Conservation (phyloP, 352 stramenopile species). For the Phytophthora cactorum region DNA sequence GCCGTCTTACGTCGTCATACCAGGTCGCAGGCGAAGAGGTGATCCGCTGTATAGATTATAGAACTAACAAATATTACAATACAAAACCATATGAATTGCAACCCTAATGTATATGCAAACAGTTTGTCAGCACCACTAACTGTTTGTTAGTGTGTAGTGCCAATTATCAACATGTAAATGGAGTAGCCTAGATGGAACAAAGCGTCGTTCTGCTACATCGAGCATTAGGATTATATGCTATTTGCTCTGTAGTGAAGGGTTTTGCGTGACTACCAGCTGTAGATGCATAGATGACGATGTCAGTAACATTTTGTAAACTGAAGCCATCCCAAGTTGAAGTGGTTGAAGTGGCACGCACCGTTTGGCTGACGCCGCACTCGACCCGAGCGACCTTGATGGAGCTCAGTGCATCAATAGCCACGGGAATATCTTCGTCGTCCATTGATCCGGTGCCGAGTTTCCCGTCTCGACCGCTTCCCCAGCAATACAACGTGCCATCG, state of each 20-base stretch:
- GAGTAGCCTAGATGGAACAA: too few relatives aligned
- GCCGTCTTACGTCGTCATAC: too few relatives aligned
- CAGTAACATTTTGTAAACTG: background rate
- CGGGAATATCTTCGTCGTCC: conserved; percentile 60
- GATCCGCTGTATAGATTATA: too few relatives aligned
- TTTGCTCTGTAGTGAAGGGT: conserved; percentile 35
- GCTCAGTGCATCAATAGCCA: conserved; percentile 56
- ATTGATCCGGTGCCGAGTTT: conserved; percentile 71
- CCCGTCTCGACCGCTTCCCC: conserved; percentile 67
- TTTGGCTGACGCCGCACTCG: conserved; percentile 63
- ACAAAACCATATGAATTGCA: too few relatives aligned
- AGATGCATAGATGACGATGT: background rate
- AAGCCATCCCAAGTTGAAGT: conserved; percentile 13
- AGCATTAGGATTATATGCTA: background rate
- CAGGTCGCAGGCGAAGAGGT: too few relatives aligned
- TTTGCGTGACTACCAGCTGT: conserved; percentile 50
- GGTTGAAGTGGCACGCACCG: conserved; percentile 43
- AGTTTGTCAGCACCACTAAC: too few relatives aligned
- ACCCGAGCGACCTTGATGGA: conserved; percentile 64
- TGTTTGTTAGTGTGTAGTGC: too few relatives aligned
- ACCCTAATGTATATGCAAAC: too few relatives aligned
- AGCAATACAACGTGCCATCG: conserved; percentile 72
- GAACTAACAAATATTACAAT: too few relatives aligned
- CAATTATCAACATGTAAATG: too few relatives aligned
- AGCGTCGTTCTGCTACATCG: background rate